Evolutionary conservation across 768 basidiomycete species (phyloP), one percentile per base, ranked within the genome.

Genomic region (Lentinula edodes): DNA sequence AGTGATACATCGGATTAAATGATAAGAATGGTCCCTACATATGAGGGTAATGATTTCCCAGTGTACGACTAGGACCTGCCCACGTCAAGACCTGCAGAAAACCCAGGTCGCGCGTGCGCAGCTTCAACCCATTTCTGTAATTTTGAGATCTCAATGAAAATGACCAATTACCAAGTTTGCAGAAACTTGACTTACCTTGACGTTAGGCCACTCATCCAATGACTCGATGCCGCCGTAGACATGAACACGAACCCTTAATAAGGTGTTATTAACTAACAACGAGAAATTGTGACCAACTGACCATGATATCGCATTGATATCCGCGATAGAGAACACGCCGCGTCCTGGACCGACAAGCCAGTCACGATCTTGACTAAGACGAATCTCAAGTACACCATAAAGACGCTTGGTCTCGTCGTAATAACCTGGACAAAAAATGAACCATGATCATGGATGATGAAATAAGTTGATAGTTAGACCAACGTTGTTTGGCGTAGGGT

Each of bases 331-430:
- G 69, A 80, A 83, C 66, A 83, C 86, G 28, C 89, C 90, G 59
- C 77, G 76, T 0, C 84, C 87, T 10, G 86, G 75, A n/a, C 94
- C 93, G 16, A 82, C 91, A 15, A 96, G 84, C 71, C 81, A 95
- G 43, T 94, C 91, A 16, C 89, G 83, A 57, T 78, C 83, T 50
- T 78, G 59, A 52, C 50, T 72, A n/a, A 95, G 81, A 23, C 89
- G 84, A 53, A 87, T 84, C 67, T 95, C 86, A 46, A 95, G 81
- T 3, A 95, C 94, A n/a, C 83, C 76, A 69, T 90, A 94, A 20
- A 95, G 79, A 28, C 95, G 84, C 66, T 84, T 86, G 2, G 91
- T 90, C 78, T 96, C 95, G 32, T 91, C 85, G 20, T 77, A 66
- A 73, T 91, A 95, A 56, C 93, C 86, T 85, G 74, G 66, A 60